Evolutionary conservation across 2,329 filamentous ascomycete species (phyloP).

Genomic region (Trichoderma simmonsii): DNA sequence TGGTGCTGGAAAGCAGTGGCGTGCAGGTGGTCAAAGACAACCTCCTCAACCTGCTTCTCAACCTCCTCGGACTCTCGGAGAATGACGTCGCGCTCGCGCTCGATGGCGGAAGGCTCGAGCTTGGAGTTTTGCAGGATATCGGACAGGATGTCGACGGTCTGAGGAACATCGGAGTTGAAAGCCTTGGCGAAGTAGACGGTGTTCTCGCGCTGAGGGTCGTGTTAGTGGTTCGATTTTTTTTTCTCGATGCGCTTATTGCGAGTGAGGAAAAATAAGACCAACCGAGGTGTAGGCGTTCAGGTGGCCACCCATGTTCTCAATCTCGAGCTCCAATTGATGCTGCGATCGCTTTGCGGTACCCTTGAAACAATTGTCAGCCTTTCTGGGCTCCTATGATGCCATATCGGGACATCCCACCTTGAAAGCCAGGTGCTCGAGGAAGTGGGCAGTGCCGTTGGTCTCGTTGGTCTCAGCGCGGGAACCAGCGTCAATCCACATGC

Average conservation of each 20-base stretch:
- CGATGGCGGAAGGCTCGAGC: slow-evolving; percentile 87
- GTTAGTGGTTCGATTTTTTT: slow-evolving; percentile 21
- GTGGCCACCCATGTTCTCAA: slow-evolving; percentile 99
- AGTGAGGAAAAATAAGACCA: slow-evolving; percentile 39
- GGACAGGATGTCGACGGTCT: slow-evolving; percentile 95
- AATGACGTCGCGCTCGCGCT: slow-evolving; percentile 98
- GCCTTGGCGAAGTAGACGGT: slow-evolving; percentile 99
- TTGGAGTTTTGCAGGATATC: slow-evolving; percentile 99
- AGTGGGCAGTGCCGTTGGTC: slow-evolving; percentile 99
- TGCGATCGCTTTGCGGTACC: slow-evolving; percentile 92
- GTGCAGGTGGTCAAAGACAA: slow-evolving; percentile 98
- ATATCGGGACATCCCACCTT: slow-evolving; percentile 63
- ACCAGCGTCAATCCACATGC: slow-evolving; percentile 99
- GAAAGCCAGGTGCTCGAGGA: slow-evolving; percentile 99
- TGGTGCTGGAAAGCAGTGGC: slow-evolving; percentile 97
- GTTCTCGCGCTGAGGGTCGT: slow-evolving; percentile 75
- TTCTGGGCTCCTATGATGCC: neutral
- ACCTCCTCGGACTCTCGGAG: slow-evolving; percentile 98
- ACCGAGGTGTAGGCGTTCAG: slow-evolving; percentile 99
- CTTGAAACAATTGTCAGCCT: slow-evolving; percentile 41
- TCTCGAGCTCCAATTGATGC: slow-evolving; percentile 97
- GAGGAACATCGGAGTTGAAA: slow-evolving; percentile 95
- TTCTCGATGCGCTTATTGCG: slow-evolving; percentile 15
- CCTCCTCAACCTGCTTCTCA: slow-evolving; percentile 99
- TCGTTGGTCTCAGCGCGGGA: slow-evolving; percentile 96